Percentiles rank a stretch among this genome's conserved stretches.
Conservation (phyloP, 2,329 filamentous ascomycete genomes). For the Trichoderma gracile region DNA sequence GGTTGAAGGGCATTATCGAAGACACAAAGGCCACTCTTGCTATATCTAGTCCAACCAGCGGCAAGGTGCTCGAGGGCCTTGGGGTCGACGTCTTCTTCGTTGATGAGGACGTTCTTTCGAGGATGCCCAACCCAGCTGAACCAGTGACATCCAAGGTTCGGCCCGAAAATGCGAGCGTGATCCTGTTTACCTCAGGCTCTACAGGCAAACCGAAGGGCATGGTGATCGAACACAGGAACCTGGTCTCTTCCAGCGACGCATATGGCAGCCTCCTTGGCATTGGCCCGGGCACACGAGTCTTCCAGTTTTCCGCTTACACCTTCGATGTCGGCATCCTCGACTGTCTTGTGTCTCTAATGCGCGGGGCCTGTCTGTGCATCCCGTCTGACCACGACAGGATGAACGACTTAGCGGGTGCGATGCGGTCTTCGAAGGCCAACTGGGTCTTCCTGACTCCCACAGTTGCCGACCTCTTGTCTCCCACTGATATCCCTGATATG, state of each 20-base stretch:
- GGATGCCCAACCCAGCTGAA: slow-evolving; percentile 1
- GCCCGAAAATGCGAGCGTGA: slow-evolving; percentile 10
- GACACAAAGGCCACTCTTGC: background rate
- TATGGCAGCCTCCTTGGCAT: slow-evolving; percentile 17
- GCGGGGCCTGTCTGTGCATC: slow-evolving; percentile 30
- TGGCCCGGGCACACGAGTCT: slow-evolving; percentile 23
- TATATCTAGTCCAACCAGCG: background rate
- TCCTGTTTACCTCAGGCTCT: slow-evolving; percentile 24
- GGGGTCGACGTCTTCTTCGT: background rate
- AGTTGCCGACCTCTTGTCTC: slow-evolving; percentile 24
- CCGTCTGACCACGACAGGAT: slow-evolving; percentile 27
- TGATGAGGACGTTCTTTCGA: background rate
- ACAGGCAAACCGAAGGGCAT: slow-evolving; percentile 22
- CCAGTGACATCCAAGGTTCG: background rate
- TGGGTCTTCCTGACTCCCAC: slow-evolving; percentile 28
- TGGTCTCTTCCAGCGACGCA: slow-evolving; percentile 23
- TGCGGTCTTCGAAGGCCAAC: slow-evolving; percentile 19
- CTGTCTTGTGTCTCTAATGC: slow-evolving; percentile 26
- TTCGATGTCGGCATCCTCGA: slow-evolving; percentile 31
- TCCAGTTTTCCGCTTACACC: slow-evolving; percentile 30
- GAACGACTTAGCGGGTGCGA: slow-evolving; percentile 26
- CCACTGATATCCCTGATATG: slow-evolving; percentile 17
- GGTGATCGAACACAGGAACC: slow-evolving; percentile 20
- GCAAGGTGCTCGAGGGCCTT: background rate
- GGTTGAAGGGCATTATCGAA: background rate